These are phyloP conservation scores for Boletus rex-veris DNA, from an alignment of 768 basidiomycete genomes.

Conservation along the genomic window DNA sequence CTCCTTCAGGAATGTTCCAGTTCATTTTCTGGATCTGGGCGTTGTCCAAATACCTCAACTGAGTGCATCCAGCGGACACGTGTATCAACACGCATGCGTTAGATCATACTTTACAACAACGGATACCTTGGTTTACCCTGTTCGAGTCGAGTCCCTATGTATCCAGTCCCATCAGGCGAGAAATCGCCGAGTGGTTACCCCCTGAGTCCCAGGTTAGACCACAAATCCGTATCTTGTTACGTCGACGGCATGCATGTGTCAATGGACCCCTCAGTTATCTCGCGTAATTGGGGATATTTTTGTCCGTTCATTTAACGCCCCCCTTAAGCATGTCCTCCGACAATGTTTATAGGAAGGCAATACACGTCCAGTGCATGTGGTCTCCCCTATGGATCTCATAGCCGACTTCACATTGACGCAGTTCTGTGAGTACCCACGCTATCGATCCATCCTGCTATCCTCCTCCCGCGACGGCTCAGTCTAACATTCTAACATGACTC, in stretches of 20 bases:
- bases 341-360: slow-evolving; percentile 6
- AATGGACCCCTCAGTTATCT: slow-evolving; percentile 7
- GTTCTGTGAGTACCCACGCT: slow-evolving; percentile 4
- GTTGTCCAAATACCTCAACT: slow-evolving; percentile 16
- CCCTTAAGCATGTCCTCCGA: slow-evolving; percentile 2
- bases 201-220: slow-evolving; percentile 18
- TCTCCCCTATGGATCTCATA: slow-evolving; percentile 6
- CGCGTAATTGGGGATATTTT: slow-evolving; percentile 18
- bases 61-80: slow-evolving; percentile 17
- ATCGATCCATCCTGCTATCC: slow-evolving; percentile 7
- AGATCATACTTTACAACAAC: slow-evolving; percentile 5
- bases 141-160: slow-evolving; percentile 14
- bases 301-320: slow-evolving; percentile 14
- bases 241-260: slow-evolving; percentile 23
- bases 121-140: slow-evolving; percentile 3
- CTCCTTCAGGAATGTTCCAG: slow-evolving; percentile 16
- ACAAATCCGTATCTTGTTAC: slow-evolving; percentile 19
- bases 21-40: slow-evolving; percentile 22
- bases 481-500: slow-evolving; percentile 5
- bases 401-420: background rate
- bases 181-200: slow-evolving; percentile 9
- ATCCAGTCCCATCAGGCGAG: slow-evolving; percentile 14
- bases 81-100: slow-evolving; percentile 21
- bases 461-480: slow-evolving; percentile 18
- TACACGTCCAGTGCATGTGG: slow-evolving; percentile 2